These are phyloP conservation scores for Entomophthora muscae DNA, from an alignment of 371 early-diverging fungal species.

Conservation along the genomic window DNA sequence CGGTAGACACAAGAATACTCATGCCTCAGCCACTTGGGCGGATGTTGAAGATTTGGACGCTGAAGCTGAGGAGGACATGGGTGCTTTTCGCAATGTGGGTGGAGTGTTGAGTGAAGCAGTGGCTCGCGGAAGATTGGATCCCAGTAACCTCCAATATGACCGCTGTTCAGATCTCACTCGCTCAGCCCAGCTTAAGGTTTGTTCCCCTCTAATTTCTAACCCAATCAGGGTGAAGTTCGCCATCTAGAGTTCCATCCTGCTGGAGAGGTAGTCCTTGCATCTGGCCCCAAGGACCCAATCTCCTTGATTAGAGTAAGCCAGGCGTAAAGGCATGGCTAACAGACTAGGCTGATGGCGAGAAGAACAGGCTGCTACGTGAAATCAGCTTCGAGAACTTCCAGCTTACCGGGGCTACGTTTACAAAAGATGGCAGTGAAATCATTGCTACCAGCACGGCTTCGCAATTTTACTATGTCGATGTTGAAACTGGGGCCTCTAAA, in stretches of 20 bases:
- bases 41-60: conserved; percentile 9
- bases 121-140: conserved; percentile 12
- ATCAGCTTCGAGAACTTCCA: conserved; percentile 67
- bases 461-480: conserved; percentile 65
- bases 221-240: conserved; percentile 33
- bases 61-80: conserved; percentile 10
- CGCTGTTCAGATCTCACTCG: conserved; percentile 19
- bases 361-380: conserved; percentile 73
- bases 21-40: neutral
- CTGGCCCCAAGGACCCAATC: conserved; percentile 67
- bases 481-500: conserved; percentile 39
- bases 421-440: conserved; percentile 50
- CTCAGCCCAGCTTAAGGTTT: neutral
- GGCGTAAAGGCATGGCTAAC: conserved; percentile 15
- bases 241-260: conserved; percentile 78
- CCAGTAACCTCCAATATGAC: conserved; percentile 14
- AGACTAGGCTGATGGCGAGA: conserved; percentile 61
- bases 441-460: conserved; percentile 53
- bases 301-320: conserved; percentile 46
- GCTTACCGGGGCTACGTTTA: conserved; percentile 51
- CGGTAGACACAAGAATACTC: neutral
- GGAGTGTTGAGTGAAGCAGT: conserved; percentile 8
- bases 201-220: conserved; percentile 2
- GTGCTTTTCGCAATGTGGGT: neutral
- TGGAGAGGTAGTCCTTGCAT: conserved; percentile 68